Conservation (phyloP, 192 early-diverging fungal genomes). For the Podila horticola region DNA sequence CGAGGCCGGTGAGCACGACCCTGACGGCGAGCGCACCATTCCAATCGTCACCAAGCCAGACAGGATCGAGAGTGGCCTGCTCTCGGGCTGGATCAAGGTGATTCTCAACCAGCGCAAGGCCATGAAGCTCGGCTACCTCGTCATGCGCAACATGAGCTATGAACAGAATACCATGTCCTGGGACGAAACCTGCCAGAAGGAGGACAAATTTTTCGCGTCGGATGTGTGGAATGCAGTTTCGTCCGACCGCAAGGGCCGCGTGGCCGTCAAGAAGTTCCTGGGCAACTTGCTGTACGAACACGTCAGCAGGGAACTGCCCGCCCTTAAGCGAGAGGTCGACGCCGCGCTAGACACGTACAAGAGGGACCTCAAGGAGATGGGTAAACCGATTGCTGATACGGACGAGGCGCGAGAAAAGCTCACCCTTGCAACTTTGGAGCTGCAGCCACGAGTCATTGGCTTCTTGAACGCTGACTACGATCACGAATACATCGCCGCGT, state of each 20-base stretch:
- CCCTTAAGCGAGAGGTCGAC: constrained; percentile 10
- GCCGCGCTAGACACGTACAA: background rate
- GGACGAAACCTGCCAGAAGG: constrained; percentile 3
- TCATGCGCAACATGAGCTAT: constrained; percentile 1
- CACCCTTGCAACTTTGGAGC: background rate
- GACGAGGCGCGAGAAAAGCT: background rate
- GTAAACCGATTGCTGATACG: background rate
- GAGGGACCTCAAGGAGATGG: constrained; percentile 1
- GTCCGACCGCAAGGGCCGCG: constrained; percentile 13
- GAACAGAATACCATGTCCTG: background rate
- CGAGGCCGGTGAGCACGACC: background rate
- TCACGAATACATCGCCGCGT: background rate
- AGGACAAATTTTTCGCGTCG: constrained; percentile 5
- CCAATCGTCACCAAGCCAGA: constrained; percentile 23
- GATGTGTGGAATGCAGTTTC: constrained; percentile 1
- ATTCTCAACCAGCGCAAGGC: constrained; percentile 7
- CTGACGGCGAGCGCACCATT: constrained; percentile 14
- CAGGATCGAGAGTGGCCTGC: background rate
- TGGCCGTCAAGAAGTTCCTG: constrained; percentile 4
- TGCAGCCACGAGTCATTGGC: constrained; percentile 1
- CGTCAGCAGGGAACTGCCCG: constrained; percentile 17
- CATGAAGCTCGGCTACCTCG: constrained; percentile 22
- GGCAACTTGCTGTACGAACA: constrained; percentile 15
- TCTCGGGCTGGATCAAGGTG: background rate
- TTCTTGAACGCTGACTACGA: constrained; percentile 17